These are phyloP conservation scores for Isatis lusitanica DNA, from an alignment of 441 rosid species.

Conservation along the genomic window DNA sequence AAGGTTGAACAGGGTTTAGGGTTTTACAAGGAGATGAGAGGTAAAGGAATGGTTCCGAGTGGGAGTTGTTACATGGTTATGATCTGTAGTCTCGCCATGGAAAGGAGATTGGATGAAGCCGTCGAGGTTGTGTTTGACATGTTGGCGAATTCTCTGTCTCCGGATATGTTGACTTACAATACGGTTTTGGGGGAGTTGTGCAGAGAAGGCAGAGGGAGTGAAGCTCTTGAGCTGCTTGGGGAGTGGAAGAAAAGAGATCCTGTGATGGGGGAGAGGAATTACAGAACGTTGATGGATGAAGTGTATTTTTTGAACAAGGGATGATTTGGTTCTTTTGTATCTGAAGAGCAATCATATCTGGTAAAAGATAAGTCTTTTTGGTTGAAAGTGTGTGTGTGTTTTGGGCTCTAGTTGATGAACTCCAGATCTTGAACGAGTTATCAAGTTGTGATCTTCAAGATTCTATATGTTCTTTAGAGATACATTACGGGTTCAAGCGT, in stretches of 20 bases:
- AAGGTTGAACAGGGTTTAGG: conserved; percentile 62
- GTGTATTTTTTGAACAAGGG: conserved; percentile 44
- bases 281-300: conserved; percentile 53
- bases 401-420: background rate
- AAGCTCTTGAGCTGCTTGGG: conserved; percentile 73
- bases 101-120: conserved; percentile 53
- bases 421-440: background rate
- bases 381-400: background rate
- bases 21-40: conserved; percentile 76
- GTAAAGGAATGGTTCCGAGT: conserved; percentile 54
- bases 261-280: conserved; percentile 68
- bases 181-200: conserved; percentile 79
- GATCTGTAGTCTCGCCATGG: conserved; percentile 79
- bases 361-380: background rate
- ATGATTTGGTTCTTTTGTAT: background rate
- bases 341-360: background rate
- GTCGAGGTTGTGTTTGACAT: conserved; percentile 55
- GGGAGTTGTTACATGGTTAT: conserved; percentile 70
- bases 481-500: conserved; percentile 1
- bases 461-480: background rate
- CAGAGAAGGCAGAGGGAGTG: conserved; percentile 58
- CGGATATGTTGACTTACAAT: conserved; percentile 76
- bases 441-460: conserved; percentile 11
- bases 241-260: conserved; percentile 67
- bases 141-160: conserved; percentile 61